Evolutionary conservation across 148 eudicot species (phyloP), one percentile per base, ranked within the genome.

Genomic region (Rhododendron williamsianum): DNA sequence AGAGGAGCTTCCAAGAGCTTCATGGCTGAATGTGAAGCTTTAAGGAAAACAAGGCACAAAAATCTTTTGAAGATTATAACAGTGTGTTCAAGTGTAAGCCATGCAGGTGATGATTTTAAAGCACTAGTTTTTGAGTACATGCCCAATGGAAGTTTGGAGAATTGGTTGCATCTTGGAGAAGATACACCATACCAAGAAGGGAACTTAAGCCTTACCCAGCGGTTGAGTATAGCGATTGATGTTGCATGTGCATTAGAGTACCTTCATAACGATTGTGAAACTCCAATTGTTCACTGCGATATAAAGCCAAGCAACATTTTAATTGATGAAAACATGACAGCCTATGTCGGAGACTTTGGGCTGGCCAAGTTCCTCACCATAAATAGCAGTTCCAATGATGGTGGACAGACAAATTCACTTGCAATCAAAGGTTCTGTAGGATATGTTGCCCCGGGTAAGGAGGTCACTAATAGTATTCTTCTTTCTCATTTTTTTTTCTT

Each of bases 141-240:
- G 63, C 9, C 78, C 27, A 83, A 71, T 46, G 85, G 85, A 25
- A 71, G 85, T 25, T 30, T 83, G 4, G 85, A 83, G 2, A 45
- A n/a, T 0, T 71, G 85, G 85, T 46, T 83, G 43, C 74, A 81
- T 38, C 33, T 16, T 0, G 15, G 46, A 27, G 45, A 58, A 52
- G 33, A 82, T 16, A 2, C 30, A n/a, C 3, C 8, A 41, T 0
- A 0, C 0, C 52, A 21, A 36, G 30, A 0, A 60, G 0, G 8
- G 49, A 49, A 21, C 6, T 82, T 83, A 2, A 2, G 3, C 38
- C 60, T 69, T 49, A 0, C 2, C 2, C 78, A 83, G 49, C 46
- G 79, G 79, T 10, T 83, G 9, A 7, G 27, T 1, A 48, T 49
- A 12, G 85, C 65, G 0, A 30, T 83, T 0, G 65, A 71, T 10